phyloP scores from a whole-genome alignment of 768 basidiomycete species.

The Leccinum sublutescens region DNA sequence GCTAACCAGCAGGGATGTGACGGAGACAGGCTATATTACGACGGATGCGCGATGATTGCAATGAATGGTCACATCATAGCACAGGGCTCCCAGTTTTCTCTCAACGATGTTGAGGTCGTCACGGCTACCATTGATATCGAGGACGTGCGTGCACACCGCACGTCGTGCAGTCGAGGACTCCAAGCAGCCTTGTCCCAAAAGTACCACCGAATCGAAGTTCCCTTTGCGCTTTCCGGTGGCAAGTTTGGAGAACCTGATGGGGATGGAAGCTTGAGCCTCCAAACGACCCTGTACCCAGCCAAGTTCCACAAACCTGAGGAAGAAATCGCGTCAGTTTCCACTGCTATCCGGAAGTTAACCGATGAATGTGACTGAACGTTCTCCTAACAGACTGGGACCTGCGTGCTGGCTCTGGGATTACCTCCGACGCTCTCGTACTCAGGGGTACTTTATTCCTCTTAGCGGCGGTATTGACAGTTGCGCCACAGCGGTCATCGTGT shows the following conservation, averaged over 20 bases:
- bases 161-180: slow-evolving; percentile 80
- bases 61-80: slow-evolving; percentile 91
- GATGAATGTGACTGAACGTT: background rate
- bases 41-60: slow-evolving; percentile 95
- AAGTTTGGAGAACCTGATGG: slow-evolving; percentile 64
- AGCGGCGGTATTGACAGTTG: slow-evolving; percentile 98
- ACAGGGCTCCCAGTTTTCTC: slow-evolving; percentile 95
- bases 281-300: slow-evolving; percentile 41
- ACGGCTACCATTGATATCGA: slow-evolving; percentile 97
- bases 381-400: slow-evolving; percentile 71
- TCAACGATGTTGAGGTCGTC: slow-evolving; percentile 95
- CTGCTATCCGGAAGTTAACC: background rate
- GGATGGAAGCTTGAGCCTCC: slow-evolving; percentile 45
- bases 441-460: slow-evolving; percentile 94
- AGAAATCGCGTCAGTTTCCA: slow-evolving; percentile 83
- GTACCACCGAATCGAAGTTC: slow-evolving; percentile 82
- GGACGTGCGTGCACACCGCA: slow-evolving; percentile 88
- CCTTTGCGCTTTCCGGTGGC: slow-evolving; percentile 75
- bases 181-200: slow-evolving; percentile 76
- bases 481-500: slow-evolving; percentile 93
- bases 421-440: slow-evolving; percentile 85
- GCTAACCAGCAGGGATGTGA: slow-evolving; percentile 99
- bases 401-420: slow-evolving; percentile 99
- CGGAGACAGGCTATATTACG: slow-evolving; percentile 96
- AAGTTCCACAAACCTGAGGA: slow-evolving; percentile 86